Conservation (phyloP, 345 rosid species). For the Diplotaxis tenuifolia region DNA sequence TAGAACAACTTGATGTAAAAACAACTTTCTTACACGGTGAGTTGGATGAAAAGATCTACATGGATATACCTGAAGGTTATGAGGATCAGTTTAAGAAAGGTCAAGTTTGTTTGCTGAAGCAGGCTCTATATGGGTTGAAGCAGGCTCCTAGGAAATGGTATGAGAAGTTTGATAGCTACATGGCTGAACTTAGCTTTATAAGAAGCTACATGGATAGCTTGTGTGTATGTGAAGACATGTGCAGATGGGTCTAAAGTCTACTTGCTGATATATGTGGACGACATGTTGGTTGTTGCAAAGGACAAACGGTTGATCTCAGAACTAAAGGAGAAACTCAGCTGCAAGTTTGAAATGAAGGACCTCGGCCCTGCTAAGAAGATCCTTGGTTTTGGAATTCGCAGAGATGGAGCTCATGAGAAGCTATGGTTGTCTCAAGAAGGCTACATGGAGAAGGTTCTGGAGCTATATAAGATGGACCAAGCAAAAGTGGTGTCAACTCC, state of each 20-base stretch:
- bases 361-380: not conserved
- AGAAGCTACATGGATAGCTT: not conserved
- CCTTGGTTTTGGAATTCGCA: too few relatives aligned
- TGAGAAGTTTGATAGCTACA: not conserved
- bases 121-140: not conserved
- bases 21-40: not conserved
- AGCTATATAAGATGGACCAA: not conserved
- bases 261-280: not conserved
- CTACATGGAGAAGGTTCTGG: too few relatives aligned
- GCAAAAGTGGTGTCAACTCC: not conserved
- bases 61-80: not conserved
- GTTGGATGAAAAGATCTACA: not conserved
- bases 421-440: not conserved
- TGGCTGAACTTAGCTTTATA: not conserved
- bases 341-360: not conserved
- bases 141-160: not conserved
- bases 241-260: not conserved
- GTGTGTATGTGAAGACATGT: not conserved
- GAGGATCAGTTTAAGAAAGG: not conserved
- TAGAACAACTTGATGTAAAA: too few relatives aligned
- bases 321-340: not conserved
- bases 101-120: not conserved
- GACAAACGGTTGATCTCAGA: not conserved
- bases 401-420: not conserved
- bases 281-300: not conserved